These are phyloP conservation scores for Malus asiatica DNA, from an alignment of 306 rosid species.

Conservation along the genomic window DNA sequence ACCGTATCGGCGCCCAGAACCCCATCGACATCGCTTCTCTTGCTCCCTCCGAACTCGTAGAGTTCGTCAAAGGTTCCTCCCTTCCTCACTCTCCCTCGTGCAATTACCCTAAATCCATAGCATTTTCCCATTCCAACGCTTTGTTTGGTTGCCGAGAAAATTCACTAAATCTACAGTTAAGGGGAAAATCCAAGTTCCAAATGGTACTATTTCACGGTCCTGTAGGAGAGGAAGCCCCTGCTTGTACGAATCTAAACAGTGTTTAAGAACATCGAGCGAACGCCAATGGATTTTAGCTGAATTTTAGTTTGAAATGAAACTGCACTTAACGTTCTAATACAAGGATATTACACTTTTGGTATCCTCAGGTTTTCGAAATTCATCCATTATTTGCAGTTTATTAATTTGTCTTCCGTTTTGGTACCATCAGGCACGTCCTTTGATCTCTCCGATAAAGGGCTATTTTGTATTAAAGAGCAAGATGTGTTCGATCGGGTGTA, in stretches of 20 bases:
- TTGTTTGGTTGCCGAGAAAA: background rate
- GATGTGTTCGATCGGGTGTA: conserved; percentile 76
- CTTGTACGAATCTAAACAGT: too few species aligned
- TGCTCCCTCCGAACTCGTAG: conserved; percentile 63
- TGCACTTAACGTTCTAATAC: too few species aligned
- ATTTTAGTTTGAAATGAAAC: too few species aligned
- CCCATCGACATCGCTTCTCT: conserved; percentile 39
- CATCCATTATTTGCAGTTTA: too few species aligned
- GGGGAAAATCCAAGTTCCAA: background rate
- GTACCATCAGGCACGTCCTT: too few species aligned
- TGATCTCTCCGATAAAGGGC: background rate
- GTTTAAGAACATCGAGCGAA: too few species aligned
- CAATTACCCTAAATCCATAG: background rate
- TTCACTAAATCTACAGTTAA: background rate
- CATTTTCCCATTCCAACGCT: background rate
- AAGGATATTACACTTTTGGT: too few species aligned
- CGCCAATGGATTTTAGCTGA: too few species aligned
- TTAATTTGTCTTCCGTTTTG: too few species aligned
- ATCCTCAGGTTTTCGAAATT: too few species aligned
- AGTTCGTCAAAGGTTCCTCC: conserved; percentile 75
- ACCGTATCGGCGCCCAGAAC: conserved; percentile 49
- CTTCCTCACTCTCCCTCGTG: background rate
- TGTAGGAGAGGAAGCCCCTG: background rate
- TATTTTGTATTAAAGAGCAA: conserved; percentile 73
- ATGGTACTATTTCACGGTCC: background rate